A percentile compares a stretch with the other conserved stretches of the same genome.
Evolutionary conservation across 164 flowering plant genomes (phyloP).

Genomic region (Tetracentron sinense): DNA sequence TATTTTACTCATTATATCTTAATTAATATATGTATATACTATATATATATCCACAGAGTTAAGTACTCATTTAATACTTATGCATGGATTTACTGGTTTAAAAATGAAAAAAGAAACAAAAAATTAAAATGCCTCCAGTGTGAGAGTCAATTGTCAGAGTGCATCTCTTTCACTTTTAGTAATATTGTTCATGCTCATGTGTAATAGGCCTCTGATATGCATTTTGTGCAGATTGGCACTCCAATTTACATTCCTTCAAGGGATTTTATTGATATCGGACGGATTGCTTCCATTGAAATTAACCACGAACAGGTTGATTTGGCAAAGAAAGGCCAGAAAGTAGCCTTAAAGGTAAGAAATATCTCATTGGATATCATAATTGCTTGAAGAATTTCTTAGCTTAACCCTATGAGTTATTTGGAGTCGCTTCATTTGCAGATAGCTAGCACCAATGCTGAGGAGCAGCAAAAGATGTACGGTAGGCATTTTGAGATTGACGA

Average conservation of each 20-base stretch:
- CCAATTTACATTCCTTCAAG: slow-evolving; percentile 79
- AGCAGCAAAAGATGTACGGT: slow-evolving; percentile 87
- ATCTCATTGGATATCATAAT: not conserved
- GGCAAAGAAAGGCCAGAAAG: slow-evolving; percentile 90
- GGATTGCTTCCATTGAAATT: slow-evolving; percentile 81
- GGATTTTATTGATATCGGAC: slow-evolving; percentile 81
- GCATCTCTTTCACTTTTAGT: no score
- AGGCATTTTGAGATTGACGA: slow-evolving; percentile 90
- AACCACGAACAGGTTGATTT: slow-evolving; percentile 79
- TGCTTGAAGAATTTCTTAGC: not conserved
- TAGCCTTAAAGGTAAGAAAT: slow-evolving; percentile 94
- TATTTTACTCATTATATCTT: no score
- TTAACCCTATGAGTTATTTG: not conserved
- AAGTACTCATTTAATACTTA: no score
- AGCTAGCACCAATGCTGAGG: slow-evolving; percentile 61
- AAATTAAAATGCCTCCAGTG: no score
- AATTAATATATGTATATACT: no score
- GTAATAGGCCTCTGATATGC: not conserved
- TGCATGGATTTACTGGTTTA: no score
- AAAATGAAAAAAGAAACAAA: no score
- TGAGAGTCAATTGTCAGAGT: no score
- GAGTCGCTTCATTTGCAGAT: slow-evolving; percentile 38
- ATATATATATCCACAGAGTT: no score
- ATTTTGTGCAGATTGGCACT: slow-evolving; percentile 68
- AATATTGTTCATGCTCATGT: no score